phyloP scores from a whole-genome alignment of 2,329 filamentous ascomycete genomes.

The Fusarium clavum region DNA sequence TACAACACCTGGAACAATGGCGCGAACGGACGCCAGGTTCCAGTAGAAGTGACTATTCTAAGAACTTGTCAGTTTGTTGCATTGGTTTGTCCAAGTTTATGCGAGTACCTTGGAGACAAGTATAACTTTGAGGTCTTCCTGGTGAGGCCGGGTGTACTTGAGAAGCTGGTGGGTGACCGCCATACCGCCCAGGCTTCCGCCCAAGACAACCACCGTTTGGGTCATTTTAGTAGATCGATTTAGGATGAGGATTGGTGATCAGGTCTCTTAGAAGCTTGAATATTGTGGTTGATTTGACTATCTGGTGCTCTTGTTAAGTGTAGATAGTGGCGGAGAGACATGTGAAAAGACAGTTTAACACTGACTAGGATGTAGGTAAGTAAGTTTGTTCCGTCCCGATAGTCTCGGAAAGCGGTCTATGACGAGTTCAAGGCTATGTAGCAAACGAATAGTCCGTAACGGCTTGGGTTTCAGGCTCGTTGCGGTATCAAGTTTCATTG shows the following conservation, averaged over 20 bases:
- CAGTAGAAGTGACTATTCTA: conserved; percentile 69
- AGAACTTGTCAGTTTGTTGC: background rate
- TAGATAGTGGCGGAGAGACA: background rate
- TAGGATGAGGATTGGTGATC: background rate
- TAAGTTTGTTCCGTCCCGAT: conserved; percentile 17
- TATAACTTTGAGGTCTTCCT: conserved; percentile 64
- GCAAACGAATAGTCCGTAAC: conserved; percentile 6
- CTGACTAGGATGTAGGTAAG: background rate
- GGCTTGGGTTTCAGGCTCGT: conserved; percentile 16
- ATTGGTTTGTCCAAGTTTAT: background rate
- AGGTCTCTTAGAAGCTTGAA: background rate
- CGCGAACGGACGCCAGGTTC: conserved; percentile 68
- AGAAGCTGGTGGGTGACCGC: conserved; percentile 66
- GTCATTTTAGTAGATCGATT: conserved; percentile 52
- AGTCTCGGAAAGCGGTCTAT: conserved; percentile 33
- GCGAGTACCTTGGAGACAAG: conserved; percentile 64
- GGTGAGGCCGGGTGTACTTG: conserved; percentile 60
- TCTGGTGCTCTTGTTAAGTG: background rate
- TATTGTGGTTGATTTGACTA: background rate
- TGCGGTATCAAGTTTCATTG: background rate
- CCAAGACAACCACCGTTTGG: conserved; percentile 66
- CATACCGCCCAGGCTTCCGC: conserved; percentile 65
- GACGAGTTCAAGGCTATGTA: conserved; percentile 31
- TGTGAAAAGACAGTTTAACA: conserved; percentile 9
- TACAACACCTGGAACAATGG: conserved; percentile 63